Evolutionary conservation across 768 basidiomycete species (phyloP).

Genomic region (Panaeolus cyanescens): DNA sequence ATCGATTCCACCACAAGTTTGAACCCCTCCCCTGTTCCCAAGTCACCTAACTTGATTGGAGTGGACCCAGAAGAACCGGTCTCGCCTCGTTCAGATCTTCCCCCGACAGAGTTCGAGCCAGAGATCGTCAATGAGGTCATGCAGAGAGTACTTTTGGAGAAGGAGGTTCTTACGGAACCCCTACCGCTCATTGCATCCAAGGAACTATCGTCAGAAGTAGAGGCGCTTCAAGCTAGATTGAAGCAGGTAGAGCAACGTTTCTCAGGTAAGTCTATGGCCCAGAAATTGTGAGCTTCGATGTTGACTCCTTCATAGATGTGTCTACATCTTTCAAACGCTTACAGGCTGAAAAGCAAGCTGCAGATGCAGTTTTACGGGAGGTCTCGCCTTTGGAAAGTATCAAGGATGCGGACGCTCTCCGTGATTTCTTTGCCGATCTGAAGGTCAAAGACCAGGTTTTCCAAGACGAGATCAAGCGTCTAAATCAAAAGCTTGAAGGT

Average conservation of each 20-base stretch:
- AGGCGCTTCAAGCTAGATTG: constrained; percentile 64
- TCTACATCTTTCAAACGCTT: constrained; percentile 77
- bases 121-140: background rate
- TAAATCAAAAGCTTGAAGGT: constrained; percentile 77
- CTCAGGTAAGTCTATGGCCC: constrained; percentile 46
- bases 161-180: background rate
- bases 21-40: background rate
- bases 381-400: constrained; percentile 71
- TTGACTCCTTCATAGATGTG: constrained; percentile 53
- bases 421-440: constrained; percentile 71
- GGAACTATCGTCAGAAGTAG: constrained; percentile 39
- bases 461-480: constrained; percentile 77
- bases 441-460: constrained; percentile 73
- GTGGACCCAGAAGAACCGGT: background rate
- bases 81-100: background rate
- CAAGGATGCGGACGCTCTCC: constrained; percentile 64
- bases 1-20: background rate
- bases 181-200: background rate
- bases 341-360: constrained; percentile 69
- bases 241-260: constrained; percentile 80
- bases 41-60: background rate
- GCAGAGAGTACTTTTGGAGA: background rate
- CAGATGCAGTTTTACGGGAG: constrained; percentile 68
- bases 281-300: background rate
- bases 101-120: background rate